Evolutionary conservation across 2,329 filamentous ascomycete genomes (phyloP).

Genomic region (Escovopsis weberi): DNA sequence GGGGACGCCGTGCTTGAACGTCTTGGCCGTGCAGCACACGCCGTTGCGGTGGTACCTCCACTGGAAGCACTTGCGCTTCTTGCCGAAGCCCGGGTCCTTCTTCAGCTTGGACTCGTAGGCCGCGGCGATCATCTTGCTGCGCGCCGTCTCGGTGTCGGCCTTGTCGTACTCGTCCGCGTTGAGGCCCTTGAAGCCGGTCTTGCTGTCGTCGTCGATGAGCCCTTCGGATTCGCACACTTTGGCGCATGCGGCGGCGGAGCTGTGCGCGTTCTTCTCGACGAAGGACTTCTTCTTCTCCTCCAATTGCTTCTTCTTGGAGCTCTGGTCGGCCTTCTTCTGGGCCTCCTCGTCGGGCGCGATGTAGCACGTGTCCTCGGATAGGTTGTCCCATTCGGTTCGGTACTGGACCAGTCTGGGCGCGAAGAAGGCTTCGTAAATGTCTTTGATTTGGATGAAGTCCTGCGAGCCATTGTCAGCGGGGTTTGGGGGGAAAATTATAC

Average conservation of each 20-base stretch:
- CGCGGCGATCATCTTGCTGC: conserved; percentile 13
- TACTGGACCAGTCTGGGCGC: conserved; percentile 25
- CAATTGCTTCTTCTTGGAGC: conserved; percentile 21
- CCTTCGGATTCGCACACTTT: conserved; percentile 31
- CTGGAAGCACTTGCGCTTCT: conserved; percentile 28
- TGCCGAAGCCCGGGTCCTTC: conserved; percentile 12
- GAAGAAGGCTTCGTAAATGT: conserved; percentile 35
- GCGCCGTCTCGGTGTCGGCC: conserved; percentile 14
- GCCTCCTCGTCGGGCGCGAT: conserved; percentile 22
- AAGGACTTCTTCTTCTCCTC: conserved; percentile 24
- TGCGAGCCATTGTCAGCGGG: conserved; percentile 9
- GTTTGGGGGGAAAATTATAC: neutral
- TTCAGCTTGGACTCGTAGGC: conserved; percentile 13
- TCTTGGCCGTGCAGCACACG: conserved; percentile 27
- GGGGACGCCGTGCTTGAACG: conserved; percentile 30
- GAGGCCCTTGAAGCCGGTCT: no score
- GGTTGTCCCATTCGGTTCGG: conserved; percentile 38
- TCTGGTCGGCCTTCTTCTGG: conserved; percentile 18
- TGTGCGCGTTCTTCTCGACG: conserved; percentile 30
- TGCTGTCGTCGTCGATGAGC: conserved; percentile 17
- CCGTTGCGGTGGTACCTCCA: conserved; percentile 28
- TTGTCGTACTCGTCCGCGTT: conserved; percentile 15
- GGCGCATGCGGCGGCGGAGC: conserved; percentile 30
- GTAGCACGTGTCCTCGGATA: conserved; percentile 33
- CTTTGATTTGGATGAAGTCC: conserved; percentile 30